Conservation (phyloP, 306 rosid species). For the Lotus japonicus region DNA sequence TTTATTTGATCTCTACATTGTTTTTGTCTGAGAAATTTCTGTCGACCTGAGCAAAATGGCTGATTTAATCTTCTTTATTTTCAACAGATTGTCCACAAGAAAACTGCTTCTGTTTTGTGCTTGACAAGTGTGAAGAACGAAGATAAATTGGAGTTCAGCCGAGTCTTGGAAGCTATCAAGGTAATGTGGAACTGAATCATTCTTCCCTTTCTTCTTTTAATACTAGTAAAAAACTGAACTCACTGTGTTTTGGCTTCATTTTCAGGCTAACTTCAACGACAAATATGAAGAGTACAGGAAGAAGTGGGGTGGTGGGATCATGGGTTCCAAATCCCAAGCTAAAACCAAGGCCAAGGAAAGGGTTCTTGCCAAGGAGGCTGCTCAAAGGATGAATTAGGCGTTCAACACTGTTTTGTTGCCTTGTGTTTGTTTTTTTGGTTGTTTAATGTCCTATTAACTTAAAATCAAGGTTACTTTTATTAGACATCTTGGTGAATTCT, state of each 20-base stretch:
- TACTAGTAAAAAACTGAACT: neutral
- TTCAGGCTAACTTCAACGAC: conserved; percentile 82
- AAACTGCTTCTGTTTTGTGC: conserved; percentile 75
- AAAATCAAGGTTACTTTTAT: neutral
- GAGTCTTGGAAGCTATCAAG: conserved; percentile 74
- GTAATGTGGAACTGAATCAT: conserved; percentile 18
- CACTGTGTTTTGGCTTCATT: neutral
- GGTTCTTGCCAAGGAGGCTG: conserved; percentile 72
- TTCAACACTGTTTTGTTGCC: neutral
- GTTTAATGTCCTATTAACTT: neutral
- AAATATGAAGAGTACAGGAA: conserved; percentile 71
- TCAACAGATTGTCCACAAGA: conserved; percentile 65
- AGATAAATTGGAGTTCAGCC: conserved; percentile 73
- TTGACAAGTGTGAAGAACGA: conserved; percentile 79
- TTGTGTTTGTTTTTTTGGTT: neutral
- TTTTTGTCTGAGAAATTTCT: neutral
- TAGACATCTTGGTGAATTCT: neutral
- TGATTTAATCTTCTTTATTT: neutral
- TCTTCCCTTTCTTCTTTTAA: neutral
- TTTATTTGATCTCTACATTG: neutral
- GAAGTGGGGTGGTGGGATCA: conserved; percentile 86
- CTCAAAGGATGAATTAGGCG: conserved; percentile 55
- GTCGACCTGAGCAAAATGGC: neutral
- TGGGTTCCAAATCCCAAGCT: conserved; percentile 91
- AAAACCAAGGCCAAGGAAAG: conserved; percentile 69